These are phyloP conservation scores for Tausonia pullulans DNA, from an alignment of 1,284 basidiomycete species.

Conservation along the genomic window DNA sequence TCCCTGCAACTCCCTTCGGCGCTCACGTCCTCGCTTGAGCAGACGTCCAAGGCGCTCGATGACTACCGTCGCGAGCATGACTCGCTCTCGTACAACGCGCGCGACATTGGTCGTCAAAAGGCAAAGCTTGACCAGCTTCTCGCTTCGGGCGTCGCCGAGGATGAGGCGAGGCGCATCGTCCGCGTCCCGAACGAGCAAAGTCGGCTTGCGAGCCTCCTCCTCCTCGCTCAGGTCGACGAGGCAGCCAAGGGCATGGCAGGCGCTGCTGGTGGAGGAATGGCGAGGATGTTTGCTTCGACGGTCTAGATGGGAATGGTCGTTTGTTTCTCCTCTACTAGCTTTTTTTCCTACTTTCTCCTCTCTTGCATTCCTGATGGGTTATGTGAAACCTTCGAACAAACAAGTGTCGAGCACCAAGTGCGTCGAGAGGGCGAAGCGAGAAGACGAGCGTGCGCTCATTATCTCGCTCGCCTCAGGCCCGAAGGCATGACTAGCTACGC, in stretches of 20 bases:
- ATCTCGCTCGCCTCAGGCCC: too few relatives aligned
- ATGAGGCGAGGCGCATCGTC: slow-evolving; percentile 70
- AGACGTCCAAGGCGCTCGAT: slow-evolving; percentile 74
- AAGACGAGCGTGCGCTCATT: too few relatives aligned
- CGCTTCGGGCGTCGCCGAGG: slow-evolving; percentile 74
- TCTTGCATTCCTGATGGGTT: too few relatives aligned
- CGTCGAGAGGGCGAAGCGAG: too few relatives aligned
- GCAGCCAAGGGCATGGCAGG: slow-evolving; percentile 58
- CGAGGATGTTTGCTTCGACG: slow-evolving; percentile 14
- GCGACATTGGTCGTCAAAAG: slow-evolving; percentile 86
- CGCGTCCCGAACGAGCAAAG: slow-evolving; percentile 83
- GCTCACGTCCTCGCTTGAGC: slow-evolving; percentile 48
- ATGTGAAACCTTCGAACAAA: too few relatives aligned
- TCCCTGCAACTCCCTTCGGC: slow-evolving; percentile 39
- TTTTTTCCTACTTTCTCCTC: too few relatives aligned
- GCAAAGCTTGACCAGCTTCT: slow-evolving; percentile 67
- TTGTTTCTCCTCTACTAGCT: too few relatives aligned
- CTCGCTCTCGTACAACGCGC: slow-evolving; percentile 81
- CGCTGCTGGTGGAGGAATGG: slow-evolving; percentile 7
- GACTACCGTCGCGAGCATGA: slow-evolving; percentile 80
- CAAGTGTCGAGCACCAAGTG: too few relatives aligned
- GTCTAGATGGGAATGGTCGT: too few relatives aligned
- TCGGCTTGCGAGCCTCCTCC: slow-evolving; percentile 74
- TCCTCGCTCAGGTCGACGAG: slow-evolving; percentile 77
- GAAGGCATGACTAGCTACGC: too few relatives aligned